These are phyloP conservation scores for Xylaria curta DNA, from an alignment of 495 filamentous ascomycete genomes.

Conservation along the genomic window DNA sequence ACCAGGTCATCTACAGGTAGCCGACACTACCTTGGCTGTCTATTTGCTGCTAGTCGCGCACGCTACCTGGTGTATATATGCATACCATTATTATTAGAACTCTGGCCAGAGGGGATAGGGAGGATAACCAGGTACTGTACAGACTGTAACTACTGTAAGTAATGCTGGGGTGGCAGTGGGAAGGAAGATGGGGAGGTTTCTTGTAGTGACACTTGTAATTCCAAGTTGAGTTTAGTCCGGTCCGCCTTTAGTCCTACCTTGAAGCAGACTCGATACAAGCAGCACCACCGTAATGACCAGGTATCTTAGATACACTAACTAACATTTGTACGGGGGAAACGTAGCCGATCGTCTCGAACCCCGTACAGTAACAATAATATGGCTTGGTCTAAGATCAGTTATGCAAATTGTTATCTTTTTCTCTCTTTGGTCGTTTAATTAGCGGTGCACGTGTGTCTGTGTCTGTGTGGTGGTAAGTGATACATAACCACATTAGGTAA, in stretches of 20 bases:
- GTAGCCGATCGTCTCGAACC: neutral
- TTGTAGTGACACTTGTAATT: neutral
- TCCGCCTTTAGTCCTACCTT: neutral
- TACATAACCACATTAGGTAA: conserved; percentile 13
- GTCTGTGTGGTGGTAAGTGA: neutral
- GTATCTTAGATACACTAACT: neutral
- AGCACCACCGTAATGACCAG: too few species aligned
- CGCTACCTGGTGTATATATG: neutral
- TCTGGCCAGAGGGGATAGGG: neutral
- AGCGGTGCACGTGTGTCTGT: neutral
- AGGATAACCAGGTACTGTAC: too few species aligned
- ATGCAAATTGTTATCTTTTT: neutral
- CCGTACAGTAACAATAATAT: conserved; percentile 8
- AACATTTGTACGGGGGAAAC: neutral
- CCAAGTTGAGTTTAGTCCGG: conserved; percentile 5
- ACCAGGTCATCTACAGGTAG: neutral
- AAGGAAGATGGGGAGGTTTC: neutral
- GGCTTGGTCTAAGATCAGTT: neutral
- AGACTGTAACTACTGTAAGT: neutral
- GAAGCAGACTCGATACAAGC: neutral
- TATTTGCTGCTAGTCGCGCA: conserved; percentile 8
- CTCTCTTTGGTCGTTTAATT: neutral
- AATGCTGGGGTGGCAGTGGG: neutral
- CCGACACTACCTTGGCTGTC: conserved; percentile 6
- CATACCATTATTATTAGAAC: conserved; percentile 10